Conservation (phyloP, 176 grass and related monocot genomes). For the Ensete ventricosum region DNA sequence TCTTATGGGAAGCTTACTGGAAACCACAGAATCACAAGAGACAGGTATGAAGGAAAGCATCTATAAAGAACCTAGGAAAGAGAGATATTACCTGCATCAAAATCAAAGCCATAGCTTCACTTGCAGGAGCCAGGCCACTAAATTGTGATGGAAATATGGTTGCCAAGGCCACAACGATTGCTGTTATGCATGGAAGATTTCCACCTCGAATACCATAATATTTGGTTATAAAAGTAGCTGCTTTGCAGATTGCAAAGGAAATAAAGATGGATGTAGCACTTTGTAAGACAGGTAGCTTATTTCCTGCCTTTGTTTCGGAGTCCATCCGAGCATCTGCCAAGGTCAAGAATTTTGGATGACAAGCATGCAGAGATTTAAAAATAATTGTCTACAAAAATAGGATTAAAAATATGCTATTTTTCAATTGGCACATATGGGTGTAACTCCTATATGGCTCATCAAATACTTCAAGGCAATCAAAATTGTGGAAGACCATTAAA, state of each 20-base stretch:
- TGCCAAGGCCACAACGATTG: slow-evolving; percentile 53
- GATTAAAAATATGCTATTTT: not conserved
- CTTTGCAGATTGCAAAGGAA: slow-evolving; percentile 62
- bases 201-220: slow-evolving; percentile 50
- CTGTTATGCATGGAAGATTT: slow-evolving; percentile 64
- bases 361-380: not conserved
- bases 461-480: too few species aligned
- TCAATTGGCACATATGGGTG: not conserved
- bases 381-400: not conserved
- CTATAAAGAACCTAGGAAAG: not conserved
- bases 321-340: slow-evolving; percentile 22
- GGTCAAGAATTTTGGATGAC: not conserved
- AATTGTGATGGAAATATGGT: slow-evolving; percentile 54
- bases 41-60: not conserved
- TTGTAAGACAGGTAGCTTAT: slow-evolving; percentile 47
- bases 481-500: too few species aligned
- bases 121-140: slow-evolving; percentile 40
- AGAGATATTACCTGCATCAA: slow-evolving; percentile 58
- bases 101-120: slow-evolving; percentile 54
- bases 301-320: slow-evolving; percentile 21
- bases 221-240: slow-evolving; percentile 31
- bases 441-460: not conserved
- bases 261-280: slow-evolving; percentile 37
- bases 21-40: too few species aligned
- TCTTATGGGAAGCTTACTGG: too few species aligned